phyloP scores from a whole-genome alignment of 2,329 filamentous ascomycete species.

The Cylindrodendrum hubeiense region DNA sequence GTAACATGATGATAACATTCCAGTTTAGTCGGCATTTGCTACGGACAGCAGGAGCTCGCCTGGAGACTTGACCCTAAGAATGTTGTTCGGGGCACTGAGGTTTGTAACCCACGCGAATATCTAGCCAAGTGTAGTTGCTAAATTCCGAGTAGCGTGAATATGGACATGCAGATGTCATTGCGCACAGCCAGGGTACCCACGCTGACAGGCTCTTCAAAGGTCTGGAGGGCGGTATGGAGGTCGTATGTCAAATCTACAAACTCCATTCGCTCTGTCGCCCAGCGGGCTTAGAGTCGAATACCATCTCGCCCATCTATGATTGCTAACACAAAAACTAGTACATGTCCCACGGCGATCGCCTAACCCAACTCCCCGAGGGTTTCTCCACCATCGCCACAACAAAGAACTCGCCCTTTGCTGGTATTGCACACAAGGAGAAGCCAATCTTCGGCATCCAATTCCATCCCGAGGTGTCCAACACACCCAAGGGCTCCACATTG shows the following conservation, averaged over 20 bases:
- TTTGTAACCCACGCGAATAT: not conserved
- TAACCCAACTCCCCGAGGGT: constrained; percentile 2
- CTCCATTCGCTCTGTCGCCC: not conserved
- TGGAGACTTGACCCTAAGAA: not conserved
- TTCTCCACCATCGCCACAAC: constrained; percentile 6
- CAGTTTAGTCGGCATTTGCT: not conserved
- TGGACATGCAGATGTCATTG: constrained; percentile 8
- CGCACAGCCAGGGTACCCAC: not conserved
- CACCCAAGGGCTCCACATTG: constrained; percentile 63
- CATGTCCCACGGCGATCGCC: constrained; percentile 12
- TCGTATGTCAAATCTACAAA: not conserved
- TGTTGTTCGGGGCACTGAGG: not conserved
- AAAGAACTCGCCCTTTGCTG: constrained; percentile 10
- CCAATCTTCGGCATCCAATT: constrained; percentile 69
- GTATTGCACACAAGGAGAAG: constrained; percentile 8
- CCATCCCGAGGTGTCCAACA: constrained; percentile 78
- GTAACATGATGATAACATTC: not conserved
- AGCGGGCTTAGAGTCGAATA: not conserved
- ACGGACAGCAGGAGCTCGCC: not conserved
- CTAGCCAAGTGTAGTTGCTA: not conserved
- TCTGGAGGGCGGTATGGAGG: not conserved
- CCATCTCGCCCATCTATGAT: no score
- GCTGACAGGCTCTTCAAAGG: constrained; percentile 13
- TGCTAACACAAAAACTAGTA: not conserved
- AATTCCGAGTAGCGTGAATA: not conserved